A percentile compares a stretch with the other conserved stretches of the same genome.
Conservation (phyloP, 805 yeast genomes). For the Wickerhamomyces rabaulensis region DNA sequence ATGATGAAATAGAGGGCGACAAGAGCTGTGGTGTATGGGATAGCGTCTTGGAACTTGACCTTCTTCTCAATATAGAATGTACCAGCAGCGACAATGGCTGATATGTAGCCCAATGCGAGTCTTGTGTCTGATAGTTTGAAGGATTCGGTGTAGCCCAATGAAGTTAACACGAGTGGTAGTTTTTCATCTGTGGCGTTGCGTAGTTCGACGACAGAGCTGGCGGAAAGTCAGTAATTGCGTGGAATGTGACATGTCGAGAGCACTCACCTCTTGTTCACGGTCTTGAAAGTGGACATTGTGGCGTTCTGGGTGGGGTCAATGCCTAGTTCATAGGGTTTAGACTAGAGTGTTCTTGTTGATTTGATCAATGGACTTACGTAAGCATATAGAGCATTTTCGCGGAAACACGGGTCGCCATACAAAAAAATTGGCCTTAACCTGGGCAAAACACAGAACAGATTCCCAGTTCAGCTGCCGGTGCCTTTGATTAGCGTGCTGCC, state of each 20-base stretch:
- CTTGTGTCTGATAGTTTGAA: constrained; percentile 40
- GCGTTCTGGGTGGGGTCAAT: neutral
- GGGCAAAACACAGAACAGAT: neutral
- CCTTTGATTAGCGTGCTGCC: neutral
- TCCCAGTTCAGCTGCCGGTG: neutral
- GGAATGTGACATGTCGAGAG: neutral
- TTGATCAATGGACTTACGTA: no score
- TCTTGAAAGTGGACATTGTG: constrained; percentile 10
- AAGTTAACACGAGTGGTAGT: constrained; percentile 6
- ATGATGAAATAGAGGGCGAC: constrained; percentile 36
- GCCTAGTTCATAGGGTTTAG: neutral
- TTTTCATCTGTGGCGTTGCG: constrained; percentile 13
- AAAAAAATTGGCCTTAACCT: no score
- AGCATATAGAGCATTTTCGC: no score
- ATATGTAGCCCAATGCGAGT: constrained; percentile 44
- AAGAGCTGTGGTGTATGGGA: constrained; percentile 33
- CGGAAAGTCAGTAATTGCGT: constrained; percentile 1
- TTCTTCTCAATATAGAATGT: constrained; percentile 49
- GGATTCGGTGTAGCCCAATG: constrained; percentile 38
- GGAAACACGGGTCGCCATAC: neutral
- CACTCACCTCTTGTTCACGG: constrained; percentile 14
- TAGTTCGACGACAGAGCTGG: constrained; percentile 15
- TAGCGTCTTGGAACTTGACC: constrained; percentile 36
- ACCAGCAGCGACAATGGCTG: constrained; percentile 43
- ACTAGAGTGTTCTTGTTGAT: neutral